Evolutionary conservation across 352 stramenopile species (phyloP).

Genomic region (Thalassiosira gravida): DNA sequence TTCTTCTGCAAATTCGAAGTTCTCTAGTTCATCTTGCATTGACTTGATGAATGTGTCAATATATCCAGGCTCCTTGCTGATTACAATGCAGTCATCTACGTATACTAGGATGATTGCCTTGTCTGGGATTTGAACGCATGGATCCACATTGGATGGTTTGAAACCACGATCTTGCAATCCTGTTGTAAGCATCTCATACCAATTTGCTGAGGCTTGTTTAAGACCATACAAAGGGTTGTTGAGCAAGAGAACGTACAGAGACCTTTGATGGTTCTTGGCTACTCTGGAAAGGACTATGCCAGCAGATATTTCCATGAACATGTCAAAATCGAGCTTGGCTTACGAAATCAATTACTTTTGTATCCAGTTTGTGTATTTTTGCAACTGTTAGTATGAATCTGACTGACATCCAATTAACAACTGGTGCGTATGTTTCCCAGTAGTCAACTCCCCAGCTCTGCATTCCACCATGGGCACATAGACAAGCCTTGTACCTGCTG

Average conservation of each 20-base stretch:
- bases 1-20: constrained; percentile 11
- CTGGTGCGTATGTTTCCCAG: constrained; percentile 55
- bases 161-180: neutral
- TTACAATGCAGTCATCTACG: constrained; percentile 14
- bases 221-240: constrained; percentile 1
- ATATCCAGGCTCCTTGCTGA: neutral
- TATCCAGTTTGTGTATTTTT: neutral
- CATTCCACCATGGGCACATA: constrained; percentile 50
- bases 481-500: constrained; percentile 49
- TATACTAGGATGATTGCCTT: neutral
- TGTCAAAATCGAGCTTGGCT: constrained; percentile 16
- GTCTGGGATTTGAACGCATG: neutral
- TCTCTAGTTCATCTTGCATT: neutral
- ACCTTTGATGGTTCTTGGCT: neutral
- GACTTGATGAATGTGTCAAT: constrained; percentile 5
- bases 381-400: constrained; percentile 33
- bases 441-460: constrained; percentile 45
- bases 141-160: neutral
- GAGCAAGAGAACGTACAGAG: neutral
- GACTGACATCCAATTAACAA: constrained; percentile 57
- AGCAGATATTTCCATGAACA: constrained; percentile 22
- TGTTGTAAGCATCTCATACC: neutral
- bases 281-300: neutral
- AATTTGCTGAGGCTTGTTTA: constrained; percentile 12
- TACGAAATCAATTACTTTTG: constrained; percentile 33